phyloP scores from a whole-genome alignment of 192 early-diverging fungal species.

The Coemansia sp. region DNA sequence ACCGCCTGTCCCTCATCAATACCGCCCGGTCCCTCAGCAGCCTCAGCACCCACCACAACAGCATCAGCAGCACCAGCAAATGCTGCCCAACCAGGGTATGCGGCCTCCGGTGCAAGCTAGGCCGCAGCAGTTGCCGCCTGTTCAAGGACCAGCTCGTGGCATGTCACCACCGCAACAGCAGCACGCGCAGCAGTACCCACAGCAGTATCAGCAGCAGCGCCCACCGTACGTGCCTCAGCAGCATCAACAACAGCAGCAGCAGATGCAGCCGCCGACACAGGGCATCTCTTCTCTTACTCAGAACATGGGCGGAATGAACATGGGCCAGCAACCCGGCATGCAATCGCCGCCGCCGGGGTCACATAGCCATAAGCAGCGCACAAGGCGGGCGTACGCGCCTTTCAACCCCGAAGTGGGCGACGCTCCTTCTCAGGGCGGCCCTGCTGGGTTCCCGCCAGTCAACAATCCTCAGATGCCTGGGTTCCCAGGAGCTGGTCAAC shows the following conservation, averaged over 20 bases:
- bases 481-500: conserved; percentile 16
- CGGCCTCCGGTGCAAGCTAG: conserved; percentile 15
- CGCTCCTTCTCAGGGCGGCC: conserved; percentile 4
- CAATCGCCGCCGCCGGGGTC: conserved; percentile 24
- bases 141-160: background rate
- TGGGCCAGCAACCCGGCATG: conserved; percentile 29
- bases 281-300: conserved; percentile 21
- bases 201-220: conserved; percentile 11
- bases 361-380: conserved; percentile 32
- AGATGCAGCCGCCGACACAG: background rate
- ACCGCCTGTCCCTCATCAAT: conserved; percentile 7
- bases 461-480: conserved; percentile 19
- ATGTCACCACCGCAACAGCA: background rate
- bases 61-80: conserved; percentile 20
- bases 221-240: conserved; percentile 5
- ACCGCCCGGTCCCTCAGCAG: conserved; percentile 25
- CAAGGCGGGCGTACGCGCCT: conserved; percentile 28
- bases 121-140: conserved; percentile 13
- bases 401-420: conserved; percentile 10
- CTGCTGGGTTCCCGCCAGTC: conserved; percentile 21
- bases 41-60: conserved; percentile 15
- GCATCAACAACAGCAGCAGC: conserved; percentile 11
- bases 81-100: conserved; percentile 5
- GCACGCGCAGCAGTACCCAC: conserved; percentile 13
- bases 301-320: conserved; percentile 41